Evolutionary conservation across 139 green algal species (phyloP).

Genomic region (Chlamydomonas sp.): DNA sequence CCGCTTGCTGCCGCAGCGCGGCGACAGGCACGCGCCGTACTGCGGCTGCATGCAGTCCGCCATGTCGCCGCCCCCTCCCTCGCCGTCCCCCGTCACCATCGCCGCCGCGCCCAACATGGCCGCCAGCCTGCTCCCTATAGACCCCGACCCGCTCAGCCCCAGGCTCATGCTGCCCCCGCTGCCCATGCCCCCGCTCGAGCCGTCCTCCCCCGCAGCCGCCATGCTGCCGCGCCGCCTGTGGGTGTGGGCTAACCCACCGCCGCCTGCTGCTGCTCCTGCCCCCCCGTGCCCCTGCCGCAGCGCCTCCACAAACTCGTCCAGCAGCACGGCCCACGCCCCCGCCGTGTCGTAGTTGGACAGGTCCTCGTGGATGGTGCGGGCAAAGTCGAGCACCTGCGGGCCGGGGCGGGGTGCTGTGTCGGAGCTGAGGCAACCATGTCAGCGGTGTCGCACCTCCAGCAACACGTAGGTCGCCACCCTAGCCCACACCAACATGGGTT

Average conservation of each 20-base stretch:
- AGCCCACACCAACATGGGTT: neutral
- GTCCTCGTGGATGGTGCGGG: conserved; percentile 72
- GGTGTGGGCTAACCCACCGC: neutral
- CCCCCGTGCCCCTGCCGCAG: conserved; percentile 21
- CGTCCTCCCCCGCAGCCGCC: neutral
- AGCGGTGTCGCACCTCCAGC: too few relatives aligned
- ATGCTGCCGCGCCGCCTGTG: neutral
- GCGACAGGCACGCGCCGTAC: conserved; percentile 15
- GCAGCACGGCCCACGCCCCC: conserved; percentile 65
- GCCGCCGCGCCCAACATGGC: neutral
- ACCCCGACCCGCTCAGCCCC: too few relatives aligned
- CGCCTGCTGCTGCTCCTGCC: neutral
- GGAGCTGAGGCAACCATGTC: too few relatives aligned
- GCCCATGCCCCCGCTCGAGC: neutral
- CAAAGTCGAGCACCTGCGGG: conserved; percentile 79
- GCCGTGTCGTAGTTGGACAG: conserved; percentile 79
- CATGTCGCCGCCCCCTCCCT: neutral
- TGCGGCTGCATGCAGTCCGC: neutral
- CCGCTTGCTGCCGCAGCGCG: conserved; percentile 40
- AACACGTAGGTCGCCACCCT: neutral
- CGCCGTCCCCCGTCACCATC: neutral
- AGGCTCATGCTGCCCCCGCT: neutral
- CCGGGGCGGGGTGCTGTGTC: too few relatives aligned
- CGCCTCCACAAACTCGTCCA: conserved; percentile 78
- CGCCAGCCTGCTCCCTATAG: neutral